These are phyloP conservation scores for Neurospora sp. DNA, from an alignment of 495 filamentous ascomycete genomes.

Conservation along the genomic window DNA sequence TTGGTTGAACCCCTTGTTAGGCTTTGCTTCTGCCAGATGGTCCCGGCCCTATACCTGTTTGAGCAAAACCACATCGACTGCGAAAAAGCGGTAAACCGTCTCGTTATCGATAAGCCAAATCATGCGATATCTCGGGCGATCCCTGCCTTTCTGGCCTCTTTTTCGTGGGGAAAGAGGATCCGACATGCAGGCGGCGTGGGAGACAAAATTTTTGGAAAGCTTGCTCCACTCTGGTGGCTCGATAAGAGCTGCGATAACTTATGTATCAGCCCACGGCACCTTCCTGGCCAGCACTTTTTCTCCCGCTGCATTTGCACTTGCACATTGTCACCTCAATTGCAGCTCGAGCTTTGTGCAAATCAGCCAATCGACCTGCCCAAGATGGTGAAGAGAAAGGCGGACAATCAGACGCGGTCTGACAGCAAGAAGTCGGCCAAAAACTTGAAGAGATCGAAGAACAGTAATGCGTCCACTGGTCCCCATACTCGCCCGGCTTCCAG, in stretches of 20 bases:
- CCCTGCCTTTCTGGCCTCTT: not conserved
- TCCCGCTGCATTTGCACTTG: not conserved
- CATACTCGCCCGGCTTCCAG: slow-evolving; percentile 4
- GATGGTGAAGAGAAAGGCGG: slow-evolving; percentile 42
- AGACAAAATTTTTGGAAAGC: not conserved
- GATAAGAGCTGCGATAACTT: not conserved
- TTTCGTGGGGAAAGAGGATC: not conserved
- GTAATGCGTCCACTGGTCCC: slow-evolving; percentile 17
- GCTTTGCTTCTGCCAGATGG: no score
- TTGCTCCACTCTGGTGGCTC: not conserved
- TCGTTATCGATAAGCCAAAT: not conserved
- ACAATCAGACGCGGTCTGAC: slow-evolving; percentile 15
- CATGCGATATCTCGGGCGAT: not conserved
- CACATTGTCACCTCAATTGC: not conserved
- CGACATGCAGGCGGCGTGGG: not conserved
- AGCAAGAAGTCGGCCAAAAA: slow-evolving; percentile 26
- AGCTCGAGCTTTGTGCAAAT: not conserved
- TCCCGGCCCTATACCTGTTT: no score
- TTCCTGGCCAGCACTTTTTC: not conserved
- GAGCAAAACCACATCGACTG: no score
- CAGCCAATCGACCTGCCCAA: slow-evolving; percentile 14
- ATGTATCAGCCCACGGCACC: not conserved
- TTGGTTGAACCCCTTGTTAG: no score
- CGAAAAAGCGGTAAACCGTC: no score
- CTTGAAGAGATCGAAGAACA: slow-evolving; percentile 33